phyloP scores from a whole-genome alignment of 2,329 filamentous ascomycete species.

The Didymella segeticola region DNA sequence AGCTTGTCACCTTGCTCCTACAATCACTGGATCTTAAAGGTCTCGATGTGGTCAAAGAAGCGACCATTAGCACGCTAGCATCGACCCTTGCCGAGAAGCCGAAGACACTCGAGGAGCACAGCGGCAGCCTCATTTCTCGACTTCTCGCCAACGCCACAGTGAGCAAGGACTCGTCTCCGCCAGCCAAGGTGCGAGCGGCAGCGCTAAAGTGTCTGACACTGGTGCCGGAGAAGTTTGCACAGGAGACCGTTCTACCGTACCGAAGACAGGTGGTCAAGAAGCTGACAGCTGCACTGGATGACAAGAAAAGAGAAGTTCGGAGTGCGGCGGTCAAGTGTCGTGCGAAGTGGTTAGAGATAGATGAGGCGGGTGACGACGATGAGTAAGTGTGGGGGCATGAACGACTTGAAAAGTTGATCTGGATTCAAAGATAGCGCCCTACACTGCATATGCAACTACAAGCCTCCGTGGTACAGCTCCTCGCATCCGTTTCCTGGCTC shows the following conservation, averaged over 20 bases:
- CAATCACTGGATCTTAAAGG: conserved; percentile 66
- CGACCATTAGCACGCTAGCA: conserved; percentile 65
- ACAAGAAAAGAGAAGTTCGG: conserved; percentile 67
- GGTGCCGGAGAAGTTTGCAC: conserved; percentile 56
- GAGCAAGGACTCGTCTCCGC: conserved; percentile 26
- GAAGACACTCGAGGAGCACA: conserved; percentile 60
- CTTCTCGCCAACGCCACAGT: conserved; percentile 56
- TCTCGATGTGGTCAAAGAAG: conserved; percentile 63
- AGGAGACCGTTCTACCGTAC: conserved; percentile 62
- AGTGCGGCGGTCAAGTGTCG: conserved; percentile 68
- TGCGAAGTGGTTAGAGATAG: conserved; percentile 65
- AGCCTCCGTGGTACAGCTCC: not conserved
- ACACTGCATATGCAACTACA: conserved; percentile 7
- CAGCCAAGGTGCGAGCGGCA: conserved; percentile 54
- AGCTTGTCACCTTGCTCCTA: conserved; percentile 66
- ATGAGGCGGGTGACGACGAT: conserved; percentile 64
- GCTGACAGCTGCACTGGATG: conserved; percentile 64
- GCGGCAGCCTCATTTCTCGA: conserved; percentile 63
- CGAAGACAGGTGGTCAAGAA: conserved; percentile 64
- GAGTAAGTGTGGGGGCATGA: conserved; percentile 1
- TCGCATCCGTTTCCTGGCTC: too few relatives aligned
- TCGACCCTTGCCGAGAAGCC: conserved; percentile 66
- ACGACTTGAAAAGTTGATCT: conserved; percentile 1
- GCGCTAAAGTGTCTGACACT: conserved; percentile 58
- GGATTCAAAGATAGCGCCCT: conserved; percentile 12